A percentile compares a stretch with the other conserved stretches of the same genome.
Evolutionary conservation across 2,329 filamentous ascomycete genomes (phyloP).

Genomic region (Diaporthe sp.): DNA sequence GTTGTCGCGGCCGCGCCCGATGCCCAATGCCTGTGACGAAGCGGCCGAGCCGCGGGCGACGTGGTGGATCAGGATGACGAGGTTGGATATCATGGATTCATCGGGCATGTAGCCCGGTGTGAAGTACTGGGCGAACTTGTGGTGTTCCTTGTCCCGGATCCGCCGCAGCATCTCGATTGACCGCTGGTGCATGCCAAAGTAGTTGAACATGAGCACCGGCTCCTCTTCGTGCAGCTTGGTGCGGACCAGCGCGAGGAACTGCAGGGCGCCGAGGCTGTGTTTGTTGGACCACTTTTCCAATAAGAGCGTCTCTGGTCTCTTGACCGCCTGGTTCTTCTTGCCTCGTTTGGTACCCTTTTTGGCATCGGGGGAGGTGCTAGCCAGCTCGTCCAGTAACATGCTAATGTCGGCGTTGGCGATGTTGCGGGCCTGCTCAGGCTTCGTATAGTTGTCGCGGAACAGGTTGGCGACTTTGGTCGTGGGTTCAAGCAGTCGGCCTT

Average conservation of each 20-base stretch:
- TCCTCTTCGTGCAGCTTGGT: slow-evolving; percentile 12
- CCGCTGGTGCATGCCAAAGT: neutral
- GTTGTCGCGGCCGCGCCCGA: neutral
- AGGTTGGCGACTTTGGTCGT: slow-evolving; percentile 9
- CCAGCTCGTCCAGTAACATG: neutral
- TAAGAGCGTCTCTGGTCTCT: neutral
- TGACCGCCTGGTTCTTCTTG: neutral
- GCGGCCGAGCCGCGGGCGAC: neutral
- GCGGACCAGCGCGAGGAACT: slow-evolving; percentile 5
- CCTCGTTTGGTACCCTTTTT: neutral
- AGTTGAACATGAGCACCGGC: slow-evolving; percentile 17
- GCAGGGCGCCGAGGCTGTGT: neutral
- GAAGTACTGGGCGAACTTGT: slow-evolving; percentile 16
- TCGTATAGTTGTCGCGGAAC: neutral
- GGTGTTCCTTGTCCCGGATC: neutral
- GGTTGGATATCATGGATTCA: slow-evolving; percentile 7
- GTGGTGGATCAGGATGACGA: neutral
- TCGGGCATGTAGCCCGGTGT: slow-evolving; percentile 1
- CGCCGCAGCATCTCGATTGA: slow-evolving; percentile 11
- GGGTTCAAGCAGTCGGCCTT: neutral
- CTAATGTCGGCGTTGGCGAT: slow-evolving; percentile 5
- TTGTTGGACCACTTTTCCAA: neutral
- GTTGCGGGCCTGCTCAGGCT: neutral
- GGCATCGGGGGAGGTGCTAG: neutral
- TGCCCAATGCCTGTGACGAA: neutral